Evolutionary conservation across 495 filamentous ascomycete genomes (phyloP).

Genomic region (Penicillium paradoxum): DNA sequence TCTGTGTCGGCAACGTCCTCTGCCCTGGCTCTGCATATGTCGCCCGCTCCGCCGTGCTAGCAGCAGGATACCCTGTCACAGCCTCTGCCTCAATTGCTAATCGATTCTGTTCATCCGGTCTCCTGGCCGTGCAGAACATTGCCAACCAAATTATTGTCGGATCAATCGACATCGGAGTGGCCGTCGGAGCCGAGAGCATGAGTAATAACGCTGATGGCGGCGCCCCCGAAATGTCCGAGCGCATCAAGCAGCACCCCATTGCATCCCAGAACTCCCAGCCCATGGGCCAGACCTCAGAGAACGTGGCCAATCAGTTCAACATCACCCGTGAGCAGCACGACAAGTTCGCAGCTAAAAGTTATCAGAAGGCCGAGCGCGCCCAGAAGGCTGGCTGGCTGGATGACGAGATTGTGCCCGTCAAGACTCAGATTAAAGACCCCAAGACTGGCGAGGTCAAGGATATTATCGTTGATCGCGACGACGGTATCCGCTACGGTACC

Average conservation of each 20-base stretch:
- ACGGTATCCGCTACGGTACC: conserved; percentile 86
- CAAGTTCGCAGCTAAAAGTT: conserved; percentile 76
- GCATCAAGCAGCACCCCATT: conserved; percentile 65
- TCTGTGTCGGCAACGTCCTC: conserved; percentile 83
- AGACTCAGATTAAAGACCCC: conserved; percentile 71
- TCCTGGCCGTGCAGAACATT: conserved; percentile 89
- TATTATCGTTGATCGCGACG: conserved; percentile 76
- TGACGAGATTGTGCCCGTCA: conserved; percentile 88
- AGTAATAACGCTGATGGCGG: conserved; percentile 65
- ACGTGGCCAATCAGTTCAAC: conserved; percentile 82
- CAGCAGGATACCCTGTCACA: conserved; percentile 88
- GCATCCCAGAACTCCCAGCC: conserved; percentile 78
- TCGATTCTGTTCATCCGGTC: conserved; percentile 93
- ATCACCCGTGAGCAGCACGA: conserved; percentile 74
- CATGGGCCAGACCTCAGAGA: conserved; percentile 97
- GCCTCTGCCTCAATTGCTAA: conserved; percentile 72
- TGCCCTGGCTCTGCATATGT: conserved; percentile 63
- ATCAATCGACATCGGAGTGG: conserved; percentile 81
- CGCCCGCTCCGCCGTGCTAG: conserved; percentile 77
- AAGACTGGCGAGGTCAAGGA: conserved; percentile 73
- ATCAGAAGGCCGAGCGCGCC: conserved; percentile 76
- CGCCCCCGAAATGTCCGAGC: conserved; percentile 67
- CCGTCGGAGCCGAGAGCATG: conserved; percentile 88
- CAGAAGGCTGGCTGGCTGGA: conserved; percentile 90
- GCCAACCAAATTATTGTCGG: conserved; percentile 79